Evolutionary conservation across 1,139 yeast genomes (phyloP).

Genomic region (Groenewaldozyma sp.): DNA sequence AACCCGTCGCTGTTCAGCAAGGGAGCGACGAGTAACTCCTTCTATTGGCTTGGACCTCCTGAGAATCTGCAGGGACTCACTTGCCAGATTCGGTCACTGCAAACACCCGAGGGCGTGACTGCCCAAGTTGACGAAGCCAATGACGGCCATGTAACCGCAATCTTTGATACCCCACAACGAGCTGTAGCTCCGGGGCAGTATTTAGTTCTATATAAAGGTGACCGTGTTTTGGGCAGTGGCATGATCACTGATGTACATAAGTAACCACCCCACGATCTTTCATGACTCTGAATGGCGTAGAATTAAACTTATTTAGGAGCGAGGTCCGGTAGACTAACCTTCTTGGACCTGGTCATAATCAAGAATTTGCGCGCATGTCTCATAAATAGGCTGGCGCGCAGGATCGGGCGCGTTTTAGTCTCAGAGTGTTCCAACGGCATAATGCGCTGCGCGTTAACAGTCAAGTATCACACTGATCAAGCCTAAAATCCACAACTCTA

Average conservation of each 20-base stretch:
- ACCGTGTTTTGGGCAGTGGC: slow-evolving; percentile 74
- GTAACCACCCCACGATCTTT: not conserved
- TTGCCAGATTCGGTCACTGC: slow-evolving; percentile 66
- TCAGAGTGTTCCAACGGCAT: too few species aligned
- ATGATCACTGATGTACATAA: slow-evolving; percentile 27
- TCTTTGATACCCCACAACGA: slow-evolving; percentile 39
- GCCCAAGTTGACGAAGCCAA: not conserved
- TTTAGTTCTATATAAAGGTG: slow-evolving; percentile 60
- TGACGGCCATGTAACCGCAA: slow-evolving; percentile 22
- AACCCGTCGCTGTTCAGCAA: slow-evolving; percentile 48
- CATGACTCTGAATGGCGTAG: too few species aligned
- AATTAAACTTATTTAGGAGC: too few species aligned
- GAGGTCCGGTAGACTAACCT: too few species aligned
- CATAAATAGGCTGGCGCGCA: too few species aligned
- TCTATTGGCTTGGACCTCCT: slow-evolving; percentile 42
- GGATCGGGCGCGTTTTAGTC: too few species aligned
- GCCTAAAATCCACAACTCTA: too few species aligned
- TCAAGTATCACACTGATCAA: too few species aligned
- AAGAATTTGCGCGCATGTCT: too few species aligned
- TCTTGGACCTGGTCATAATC: too few species aligned
- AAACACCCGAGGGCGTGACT: slow-evolving; percentile 38
- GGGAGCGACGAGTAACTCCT: slow-evolving; percentile 36
- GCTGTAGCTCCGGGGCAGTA: slow-evolving; percentile 92
- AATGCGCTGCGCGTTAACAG: too few species aligned
- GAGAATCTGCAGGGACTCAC: slow-evolving; percentile 22